Evolutionary conservation across 1,139 yeast genomes (phyloP), one percentile per base, ranked within the genome.

Genomic region (Wickerhamomyces sp.): DNA sequence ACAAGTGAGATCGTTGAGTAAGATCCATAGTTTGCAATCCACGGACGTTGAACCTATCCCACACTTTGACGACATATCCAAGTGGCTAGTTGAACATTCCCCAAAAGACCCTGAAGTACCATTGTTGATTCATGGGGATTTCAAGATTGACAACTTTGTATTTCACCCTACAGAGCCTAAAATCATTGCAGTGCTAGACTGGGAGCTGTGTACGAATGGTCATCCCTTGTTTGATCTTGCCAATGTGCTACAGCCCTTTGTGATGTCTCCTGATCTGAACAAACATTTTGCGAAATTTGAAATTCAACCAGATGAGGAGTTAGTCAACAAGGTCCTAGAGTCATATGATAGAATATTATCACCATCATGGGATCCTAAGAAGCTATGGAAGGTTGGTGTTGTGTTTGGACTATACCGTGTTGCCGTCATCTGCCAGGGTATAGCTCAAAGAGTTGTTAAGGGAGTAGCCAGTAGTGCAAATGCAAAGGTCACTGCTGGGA

Each of bases 131-230:
- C 88, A 81, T 54, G 88, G 88, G 1, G 88, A 81, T 61, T 81
- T 77, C 66, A 81, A 81, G 57, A 78, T 81, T 40, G 88, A 81
- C 59, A 81, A 81, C 56, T 58, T 81, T 34, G 66, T 81, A 10
- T 81, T 77, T 57, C 78, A 79, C 53, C 75, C 76, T 8, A 64
- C 71, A 1, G 71, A 73, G 40, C 73, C 75, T 23, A 61, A 64
- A 40, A 80, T 81, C 5, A 64, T 75, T 45, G 85, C 85, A 0
- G 78, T 81, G 1, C 66, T 81, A 42, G 87, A 81, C 59, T 81
- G 87, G 87, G 88, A 81, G 57, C 67, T 81, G 36, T 79, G 86
- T 55, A 81, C 87, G 0, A 69, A 79, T 51, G 88, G 88, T 0
- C 84, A 81, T 52, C 87, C 87, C 1, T 62, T 80, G 44, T 81